phyloP scores from a whole-genome alignment of 805 yeast species.

The Candida odintsovae region DNA sequence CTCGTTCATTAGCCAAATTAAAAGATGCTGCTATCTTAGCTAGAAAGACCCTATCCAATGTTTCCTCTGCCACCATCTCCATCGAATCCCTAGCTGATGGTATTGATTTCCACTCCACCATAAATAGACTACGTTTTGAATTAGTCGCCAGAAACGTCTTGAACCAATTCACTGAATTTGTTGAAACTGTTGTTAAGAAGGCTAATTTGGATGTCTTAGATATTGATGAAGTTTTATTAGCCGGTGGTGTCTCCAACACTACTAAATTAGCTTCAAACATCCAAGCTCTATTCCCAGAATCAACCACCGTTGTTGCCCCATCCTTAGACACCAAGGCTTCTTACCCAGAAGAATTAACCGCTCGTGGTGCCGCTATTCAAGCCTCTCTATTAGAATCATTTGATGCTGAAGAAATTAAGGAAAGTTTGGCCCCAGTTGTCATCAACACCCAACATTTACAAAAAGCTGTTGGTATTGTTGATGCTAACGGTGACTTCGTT shows the following conservation, averaged over 20 bases:
- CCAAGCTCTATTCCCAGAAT: conserved; percentile 72
- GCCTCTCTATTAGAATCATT: conserved; percentile 79
- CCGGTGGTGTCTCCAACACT: conserved; percentile 89
- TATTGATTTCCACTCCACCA: conserved; percentile 83
- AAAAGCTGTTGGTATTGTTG: conserved; percentile 80
- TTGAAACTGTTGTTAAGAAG: conserved; percentile 67
- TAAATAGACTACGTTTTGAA: conserved; percentile 93
- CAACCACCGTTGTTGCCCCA: conserved; percentile 72
- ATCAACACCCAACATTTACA: conserved; percentile 82
- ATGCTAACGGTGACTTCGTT: conserved; percentile 64
- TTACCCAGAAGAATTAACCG: conserved; percentile 83
- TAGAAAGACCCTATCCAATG: conserved; percentile 89
- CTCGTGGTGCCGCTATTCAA: conserved; percentile 96
- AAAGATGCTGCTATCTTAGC: conserved; percentile 75
- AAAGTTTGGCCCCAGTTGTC: conserved; percentile 77
- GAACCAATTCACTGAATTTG: conserved; percentile 68
- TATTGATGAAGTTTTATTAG: conserved; percentile 84
- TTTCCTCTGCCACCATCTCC: conserved; percentile 82
- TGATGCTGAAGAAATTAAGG: conserved; percentile 75
- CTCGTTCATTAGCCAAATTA: conserved; percentile 85
- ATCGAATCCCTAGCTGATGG: conserved; percentile 95
- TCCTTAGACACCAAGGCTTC: conserved; percentile 68
- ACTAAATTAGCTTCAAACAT: conserved; percentile 84
- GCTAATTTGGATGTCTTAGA: conserved; percentile 83
- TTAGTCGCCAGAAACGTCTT: conserved; percentile 76